A percentile compares a stretch with the other conserved stretches of the same genome.
phyloP scores from a whole-genome alignment of 768 basidiomycete species.

The Lactarius indigo region DNA sequence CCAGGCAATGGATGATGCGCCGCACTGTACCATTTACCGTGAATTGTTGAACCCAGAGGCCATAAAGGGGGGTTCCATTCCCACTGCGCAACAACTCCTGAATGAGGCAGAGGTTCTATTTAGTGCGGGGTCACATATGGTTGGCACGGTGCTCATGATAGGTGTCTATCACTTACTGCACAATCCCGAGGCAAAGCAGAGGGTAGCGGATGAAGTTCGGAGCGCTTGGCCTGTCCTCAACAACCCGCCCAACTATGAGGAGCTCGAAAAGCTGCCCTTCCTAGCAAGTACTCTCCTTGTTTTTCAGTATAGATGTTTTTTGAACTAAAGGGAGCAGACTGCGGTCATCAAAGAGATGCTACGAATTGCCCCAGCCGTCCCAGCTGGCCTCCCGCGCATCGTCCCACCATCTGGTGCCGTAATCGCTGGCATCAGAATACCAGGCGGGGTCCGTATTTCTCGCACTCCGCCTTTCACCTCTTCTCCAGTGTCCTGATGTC shows the following conservation, averaged over 20 bases:
- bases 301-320: neutral
- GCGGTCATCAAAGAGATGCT: slow-evolving; percentile 20
- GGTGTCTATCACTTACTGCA: slow-evolving; percentile 11
- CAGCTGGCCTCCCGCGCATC: slow-evolving; percentile 13
- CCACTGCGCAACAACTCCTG: neutral
- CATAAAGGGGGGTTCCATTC: neutral
- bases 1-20: slow-evolving; percentile 1
- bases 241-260: slow-evolving; percentile 14
- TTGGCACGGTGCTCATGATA: slow-evolving; percentile 16
- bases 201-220: slow-evolving; percentile 8
- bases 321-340: slow-evolving; percentile 1
- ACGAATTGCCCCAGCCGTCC: neutral
- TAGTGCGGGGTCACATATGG: slow-evolving; percentile 15
- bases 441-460: slow-evolving; percentile 17
- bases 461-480: too few relatives aligned
- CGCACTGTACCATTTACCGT: slow-evolving; percentile 17
- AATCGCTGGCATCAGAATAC: slow-evolving; percentile 11
- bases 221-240: slow-evolving; percentile 12
- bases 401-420: slow-evolving; percentile 16
- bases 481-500: neutral
- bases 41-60: slow-evolving; percentile 12
- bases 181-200: slow-evolving; percentile 1
- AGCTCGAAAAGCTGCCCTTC: slow-evolving; percentile 16
- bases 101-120: slow-evolving; percentile 17
- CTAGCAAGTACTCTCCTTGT: slow-evolving; percentile 7